Evolutionary conservation across 1,139 yeast species (phyloP).

Genomic region (Pichia sp.): DNA sequence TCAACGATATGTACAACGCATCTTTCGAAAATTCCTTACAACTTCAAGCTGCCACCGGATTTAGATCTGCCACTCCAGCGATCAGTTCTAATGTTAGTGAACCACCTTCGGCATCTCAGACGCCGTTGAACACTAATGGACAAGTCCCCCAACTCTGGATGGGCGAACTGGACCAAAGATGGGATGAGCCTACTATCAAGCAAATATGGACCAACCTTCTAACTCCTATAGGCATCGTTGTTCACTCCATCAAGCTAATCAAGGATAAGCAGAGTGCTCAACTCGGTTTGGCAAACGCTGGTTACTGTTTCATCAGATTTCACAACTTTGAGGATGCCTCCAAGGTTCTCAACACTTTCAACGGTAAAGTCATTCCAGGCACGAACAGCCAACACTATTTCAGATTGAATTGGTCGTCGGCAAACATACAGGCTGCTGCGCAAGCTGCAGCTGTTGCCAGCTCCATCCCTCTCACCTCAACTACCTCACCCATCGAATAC

Average conservation of each 20-base stretch:
- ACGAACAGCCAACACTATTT: constrained; percentile 47
- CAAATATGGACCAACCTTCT: constrained; percentile 47
- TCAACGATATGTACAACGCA: constrained; percentile 4
- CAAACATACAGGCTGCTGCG: constrained; percentile 22
- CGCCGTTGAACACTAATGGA: constrained; percentile 26
- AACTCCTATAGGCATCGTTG: constrained; percentile 23
- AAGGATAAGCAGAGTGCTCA: constrained; percentile 25
- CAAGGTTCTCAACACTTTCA: constrained; percentile 47
- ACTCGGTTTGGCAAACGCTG: constrained; percentile 42
- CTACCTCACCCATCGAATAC: constrained; percentile 31
- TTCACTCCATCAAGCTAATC: constrained; percentile 34
- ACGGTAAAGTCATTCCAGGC: constrained; percentile 60
- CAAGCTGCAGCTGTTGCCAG: constrained; percentile 13
- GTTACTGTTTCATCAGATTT: constrained; percentile 71
- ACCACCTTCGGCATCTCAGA: no score
- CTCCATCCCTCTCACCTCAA: constrained; percentile 7
- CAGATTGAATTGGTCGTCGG: constrained; percentile 68
- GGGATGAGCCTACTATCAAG: constrained; percentile 54
- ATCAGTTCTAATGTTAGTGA: no score
- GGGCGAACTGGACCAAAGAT: constrained; percentile 75
- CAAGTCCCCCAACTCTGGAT: constrained; percentile 46
- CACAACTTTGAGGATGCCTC: constrained; percentile 58
- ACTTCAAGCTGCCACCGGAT: no score
- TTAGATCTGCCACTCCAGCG: no score
- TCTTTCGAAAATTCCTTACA: constrained; percentile 4